These are phyloP conservation scores for Pichia occidentalis DNA, from an alignment of 805 yeast genomes.

Conservation along the genomic window DNA sequence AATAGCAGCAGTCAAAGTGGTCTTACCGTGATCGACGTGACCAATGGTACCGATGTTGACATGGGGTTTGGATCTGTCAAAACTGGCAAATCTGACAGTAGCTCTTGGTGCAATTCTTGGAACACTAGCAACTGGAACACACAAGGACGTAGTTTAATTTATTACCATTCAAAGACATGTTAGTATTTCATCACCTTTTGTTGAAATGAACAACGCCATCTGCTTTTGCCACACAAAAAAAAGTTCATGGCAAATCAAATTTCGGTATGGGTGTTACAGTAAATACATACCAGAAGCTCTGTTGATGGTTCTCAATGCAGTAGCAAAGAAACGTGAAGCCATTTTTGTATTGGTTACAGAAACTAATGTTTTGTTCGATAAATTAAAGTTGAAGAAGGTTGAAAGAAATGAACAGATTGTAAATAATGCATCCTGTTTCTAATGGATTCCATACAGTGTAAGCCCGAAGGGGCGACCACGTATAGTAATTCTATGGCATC, in stretches of 20 bases:
- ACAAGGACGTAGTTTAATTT: neutral
- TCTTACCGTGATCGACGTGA: slow-evolving; percentile 98
- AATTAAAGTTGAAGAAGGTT: no score
- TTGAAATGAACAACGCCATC: no score
- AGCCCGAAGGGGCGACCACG: no score
- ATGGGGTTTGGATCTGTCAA: slow-evolving; percentile 94
- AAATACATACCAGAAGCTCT: slow-evolving; percentile 21
- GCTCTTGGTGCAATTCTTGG: slow-evolving; percentile 19
- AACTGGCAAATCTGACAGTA: slow-evolving; percentile 49
- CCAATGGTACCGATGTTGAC: slow-evolving; percentile 97
- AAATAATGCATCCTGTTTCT: no score
- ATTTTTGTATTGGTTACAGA: slow-evolving; percentile 14
- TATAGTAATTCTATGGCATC: no score
- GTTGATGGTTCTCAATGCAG: slow-evolving; percentile 25
- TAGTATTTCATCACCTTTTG: no score
- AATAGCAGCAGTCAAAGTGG: slow-evolving; percentile 97
- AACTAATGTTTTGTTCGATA: no score
- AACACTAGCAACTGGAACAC: slow-evolving; percentile 12
- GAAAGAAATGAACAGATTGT: no score
- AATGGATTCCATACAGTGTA: no score
- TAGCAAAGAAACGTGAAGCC: slow-evolving; percentile 28
- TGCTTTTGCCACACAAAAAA: no score
- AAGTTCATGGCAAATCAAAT: no score
- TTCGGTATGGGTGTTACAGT: neutral
- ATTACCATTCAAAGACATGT: neutral